Evolutionary conservation across 805 yeast species (phyloP), one percentile per base, ranked within the genome.

Genomic region (Lipomyces anomalus): DNA sequence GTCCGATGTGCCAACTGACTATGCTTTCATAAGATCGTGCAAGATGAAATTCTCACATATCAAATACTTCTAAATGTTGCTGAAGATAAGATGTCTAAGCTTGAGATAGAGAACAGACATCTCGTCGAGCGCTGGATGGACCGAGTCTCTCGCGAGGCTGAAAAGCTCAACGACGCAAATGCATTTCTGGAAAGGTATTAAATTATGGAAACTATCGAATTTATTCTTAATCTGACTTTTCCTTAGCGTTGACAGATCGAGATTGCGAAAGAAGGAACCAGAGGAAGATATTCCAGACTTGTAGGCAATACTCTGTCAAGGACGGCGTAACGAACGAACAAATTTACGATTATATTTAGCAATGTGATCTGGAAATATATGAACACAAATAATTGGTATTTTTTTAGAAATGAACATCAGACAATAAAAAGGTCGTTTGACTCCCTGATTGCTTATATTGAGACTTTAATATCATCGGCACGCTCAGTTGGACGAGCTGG

Each of bases 1-100:
- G n/a, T n/a, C n/a, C n/a, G n/a, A n/a, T n/a, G n/a, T n/a, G n/a
- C n/a, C n/a, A n/a, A n/a, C n/a, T n/a, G n/a, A n/a, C n/a, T n/a
- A n/a, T n/a, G n/a, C n/a, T n/a, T n/a, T n/a, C n/a, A n/a, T n/a
- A n/a, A n/a, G n/a, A n/a, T 72, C 26, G 61, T 81, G 35, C 81
- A 80, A 48, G 89, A 85, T 57, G 92, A 84, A 57, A 67, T 80
- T 23, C 67, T 84, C 17, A 72, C 80, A 0, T 57, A 71, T 48
- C 75, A 77, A 42, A 78, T 85, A 34, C 88, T 82, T 57, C 67
- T 68, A 29, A 76, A 74, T 47, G 69, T 78, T 13, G 56, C 62
- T 26, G 70, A 67, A 22, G 57, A 38, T 50, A 72, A 61, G 38
- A 62, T 72, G 5, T 57, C 55, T 2, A 59, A 62, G 22, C 57